phyloP scores from a whole-genome alignment of 257 asterid species.

The Scutellaria barbata region DNA sequence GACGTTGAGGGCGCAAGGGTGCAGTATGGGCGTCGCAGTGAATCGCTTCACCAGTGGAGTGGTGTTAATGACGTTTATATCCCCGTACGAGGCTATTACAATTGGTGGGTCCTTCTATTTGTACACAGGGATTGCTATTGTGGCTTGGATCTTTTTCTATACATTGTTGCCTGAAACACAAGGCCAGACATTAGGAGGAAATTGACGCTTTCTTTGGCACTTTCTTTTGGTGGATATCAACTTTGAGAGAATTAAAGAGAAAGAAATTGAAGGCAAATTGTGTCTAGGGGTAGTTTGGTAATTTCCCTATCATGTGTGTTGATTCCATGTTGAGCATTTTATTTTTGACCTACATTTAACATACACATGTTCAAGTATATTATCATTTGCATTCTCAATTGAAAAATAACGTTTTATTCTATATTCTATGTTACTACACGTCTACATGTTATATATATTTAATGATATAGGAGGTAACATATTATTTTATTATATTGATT shows the following conservation, averaged over 20 bases:
- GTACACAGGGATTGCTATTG: constrained; percentile 24
- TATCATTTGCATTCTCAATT: too few relatives aligned
- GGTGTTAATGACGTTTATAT: constrained; percentile 39
- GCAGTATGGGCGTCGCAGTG: constrained; percentile 40
- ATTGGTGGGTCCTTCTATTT: constrained; percentile 44
- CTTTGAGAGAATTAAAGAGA: constrained; percentile 4
- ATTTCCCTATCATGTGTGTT: too few relatives aligned
- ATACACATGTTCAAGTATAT: too few relatives aligned
- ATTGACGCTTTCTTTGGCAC: constrained; percentile 43
- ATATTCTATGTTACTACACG: too few relatives aligned
- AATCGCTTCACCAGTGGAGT: constrained; percentile 43
- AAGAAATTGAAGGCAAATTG: background rate
- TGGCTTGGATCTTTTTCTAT: constrained; percentile 39
- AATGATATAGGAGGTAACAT: too few relatives aligned
- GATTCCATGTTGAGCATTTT: too few relatives aligned
- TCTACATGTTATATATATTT: too few relatives aligned
- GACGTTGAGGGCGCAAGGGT: constrained; percentile 46
- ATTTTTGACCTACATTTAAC: too few relatives aligned
- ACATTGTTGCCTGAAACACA: constrained; percentile 46
- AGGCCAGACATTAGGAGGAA: constrained; percentile 45
- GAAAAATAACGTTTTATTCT: too few relatives aligned
- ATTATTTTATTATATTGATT: too few relatives aligned
- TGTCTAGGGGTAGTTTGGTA: too few relatives aligned
- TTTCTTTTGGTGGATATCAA: constrained; percentile 37
- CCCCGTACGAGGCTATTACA: constrained; percentile 34